phyloP scores from a whole-genome alignment of 768 basidiomycete species.

The Suillus americanus region DNA sequence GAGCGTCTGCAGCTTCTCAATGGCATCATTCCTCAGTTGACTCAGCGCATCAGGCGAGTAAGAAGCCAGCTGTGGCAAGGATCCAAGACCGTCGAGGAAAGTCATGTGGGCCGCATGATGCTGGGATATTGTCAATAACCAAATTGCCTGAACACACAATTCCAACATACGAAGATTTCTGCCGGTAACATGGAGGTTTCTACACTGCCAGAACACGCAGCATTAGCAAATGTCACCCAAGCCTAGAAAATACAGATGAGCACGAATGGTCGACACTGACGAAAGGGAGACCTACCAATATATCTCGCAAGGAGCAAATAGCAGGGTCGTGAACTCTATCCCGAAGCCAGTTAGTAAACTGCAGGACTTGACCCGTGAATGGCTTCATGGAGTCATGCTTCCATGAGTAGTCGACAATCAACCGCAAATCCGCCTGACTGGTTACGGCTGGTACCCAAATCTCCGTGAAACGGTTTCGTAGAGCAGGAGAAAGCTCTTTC shows the following conservation, averaged over 20 bases:
- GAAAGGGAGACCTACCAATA: slow-evolving; percentile 59
- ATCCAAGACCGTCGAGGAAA: slow-evolving; percentile 83
- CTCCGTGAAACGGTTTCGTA: slow-evolving; percentile 97
- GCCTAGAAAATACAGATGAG: slow-evolving; percentile 47
- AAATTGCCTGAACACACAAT: not conserved
- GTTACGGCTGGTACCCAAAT: slow-evolving; percentile 95
- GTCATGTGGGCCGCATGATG: slow-evolving; percentile 94
- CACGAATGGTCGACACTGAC: not conserved
- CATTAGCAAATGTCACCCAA: slow-evolving; percentile 90
- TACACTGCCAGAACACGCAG: slow-evolving; percentile 37
- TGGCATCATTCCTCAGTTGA: slow-evolving; percentile 61
- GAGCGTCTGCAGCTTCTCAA: slow-evolving; percentile 51
- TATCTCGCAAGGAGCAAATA: slow-evolving; percentile 79
- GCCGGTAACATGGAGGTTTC: slow-evolving; percentile 36
- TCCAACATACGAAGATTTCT: slow-evolving; percentile 64
- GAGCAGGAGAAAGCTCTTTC: slow-evolving; percentile 95
- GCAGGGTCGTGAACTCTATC: slow-evolving; percentile 57
- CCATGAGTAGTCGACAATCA: slow-evolving; percentile 80
- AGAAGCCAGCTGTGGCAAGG: slow-evolving; percentile 69
- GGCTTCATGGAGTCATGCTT: slow-evolving; percentile 45
- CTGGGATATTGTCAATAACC: slow-evolving; percentile 40
- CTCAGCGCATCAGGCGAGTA: slow-evolving; percentile 60
- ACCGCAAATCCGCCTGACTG: slow-evolving; percentile 65
- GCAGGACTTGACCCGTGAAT: slow-evolving; percentile 65
- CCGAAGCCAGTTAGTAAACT: slow-evolving; percentile 83